Evolutionary conservation across 2,329 filamentous ascomycete genomes (phyloP).

Genomic region (Phaeophleospora eucalypticola): DNA sequence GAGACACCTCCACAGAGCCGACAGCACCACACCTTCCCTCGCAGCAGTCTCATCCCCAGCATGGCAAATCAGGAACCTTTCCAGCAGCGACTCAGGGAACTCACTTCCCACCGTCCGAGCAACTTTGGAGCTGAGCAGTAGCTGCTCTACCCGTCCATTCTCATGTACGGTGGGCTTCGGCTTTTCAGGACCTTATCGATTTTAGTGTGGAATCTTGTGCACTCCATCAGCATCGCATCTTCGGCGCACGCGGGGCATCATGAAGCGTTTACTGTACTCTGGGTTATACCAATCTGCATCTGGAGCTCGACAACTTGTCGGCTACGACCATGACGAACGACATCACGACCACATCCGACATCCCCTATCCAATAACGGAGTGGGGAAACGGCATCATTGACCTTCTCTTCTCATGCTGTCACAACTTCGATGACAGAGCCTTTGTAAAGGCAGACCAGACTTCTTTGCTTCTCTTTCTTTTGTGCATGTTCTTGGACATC

Average conservation of each 20-base stretch:
- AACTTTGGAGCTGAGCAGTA: conserved; percentile 3
- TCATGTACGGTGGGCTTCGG: not conserved
- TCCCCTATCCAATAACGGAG: conserved; percentile 8
- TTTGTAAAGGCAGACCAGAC: not conserved
- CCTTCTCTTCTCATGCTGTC: conserved; percentile 15
- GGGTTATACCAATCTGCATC: conserved; percentile 14
- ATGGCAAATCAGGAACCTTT: conserved; percentile 29
- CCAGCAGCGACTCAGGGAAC: conserved; percentile 29
- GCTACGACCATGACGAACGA: conserved; percentile 20
- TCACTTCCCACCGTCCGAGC: conserved; percentile 22
- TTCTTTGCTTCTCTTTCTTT: conserved; percentile 9
- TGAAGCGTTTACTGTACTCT: conserved; percentile 17
- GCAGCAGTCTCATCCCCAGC: conserved; percentile 33
- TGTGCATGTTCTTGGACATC: conserved; percentile 7
- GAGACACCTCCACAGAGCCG: conserved; percentile 33
- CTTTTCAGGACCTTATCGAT: not conserved
- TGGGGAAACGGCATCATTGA: conserved; percentile 16
- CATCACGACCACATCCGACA: conserved; percentile 21
- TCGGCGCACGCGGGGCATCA: conserved; percentile 10
- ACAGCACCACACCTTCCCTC: conserved; percentile 46
- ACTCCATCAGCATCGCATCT: conserved; percentile 7
- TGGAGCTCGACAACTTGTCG: conserved; percentile 16
- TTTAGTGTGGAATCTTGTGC: not conserved
- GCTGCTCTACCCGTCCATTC: too few relatives aligned
- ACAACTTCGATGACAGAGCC: not conserved